These are phyloP conservation scores for Rhodomyrtus psidioides DNA, from an alignment of 441 rosid genomes.

Conservation along the genomic window DNA sequence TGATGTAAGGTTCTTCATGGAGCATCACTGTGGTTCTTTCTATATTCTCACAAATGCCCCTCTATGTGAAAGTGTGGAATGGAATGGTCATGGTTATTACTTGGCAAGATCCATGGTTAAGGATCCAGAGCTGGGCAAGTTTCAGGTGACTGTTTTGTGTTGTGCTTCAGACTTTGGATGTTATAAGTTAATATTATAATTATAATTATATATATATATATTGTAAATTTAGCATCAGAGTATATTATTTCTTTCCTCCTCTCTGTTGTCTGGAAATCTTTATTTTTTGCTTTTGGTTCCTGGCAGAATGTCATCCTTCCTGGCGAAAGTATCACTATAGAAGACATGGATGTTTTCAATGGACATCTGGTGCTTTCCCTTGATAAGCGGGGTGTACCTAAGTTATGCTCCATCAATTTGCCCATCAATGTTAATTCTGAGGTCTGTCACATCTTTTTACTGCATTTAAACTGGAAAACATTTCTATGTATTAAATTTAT, in stretches of 20 bases:
- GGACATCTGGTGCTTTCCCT: constrained; percentile 68
- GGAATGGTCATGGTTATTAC: constrained; percentile 45
- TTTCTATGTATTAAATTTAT: not conserved
- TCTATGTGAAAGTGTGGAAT: constrained; percentile 21
- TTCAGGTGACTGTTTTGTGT: constrained; percentile 37
- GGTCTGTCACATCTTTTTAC: constrained; percentile 27
- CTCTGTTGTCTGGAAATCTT: not conserved
- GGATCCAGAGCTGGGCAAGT: constrained; percentile 32
- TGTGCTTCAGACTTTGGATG: not conserved
- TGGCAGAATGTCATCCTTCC: constrained; percentile 58
- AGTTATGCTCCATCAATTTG: constrained; percentile 65
- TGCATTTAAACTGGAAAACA: not conserved
- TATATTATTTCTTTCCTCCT: not conserved
- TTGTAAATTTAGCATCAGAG: not conserved
- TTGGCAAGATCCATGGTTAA: constrained; percentile 49
- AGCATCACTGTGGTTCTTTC: constrained; percentile 67
- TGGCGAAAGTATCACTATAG: constrained; percentile 46
- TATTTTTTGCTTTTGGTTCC: constrained; percentile 1
- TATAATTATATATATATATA: not conserved
- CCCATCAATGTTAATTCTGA: constrained; percentile 32
- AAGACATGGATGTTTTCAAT: constrained; percentile 80
- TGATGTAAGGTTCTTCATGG: constrained; percentile 67
- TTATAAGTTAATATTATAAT: not conserved
- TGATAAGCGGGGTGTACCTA: constrained; percentile 42
- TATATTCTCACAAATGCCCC: constrained; percentile 82